A percentile compares a stretch with the other conserved stretches of the same genome.
phyloP scores from a whole-genome alignment of 768 basidiomycete species.

The Hypsizygus marmoreus region DNA sequence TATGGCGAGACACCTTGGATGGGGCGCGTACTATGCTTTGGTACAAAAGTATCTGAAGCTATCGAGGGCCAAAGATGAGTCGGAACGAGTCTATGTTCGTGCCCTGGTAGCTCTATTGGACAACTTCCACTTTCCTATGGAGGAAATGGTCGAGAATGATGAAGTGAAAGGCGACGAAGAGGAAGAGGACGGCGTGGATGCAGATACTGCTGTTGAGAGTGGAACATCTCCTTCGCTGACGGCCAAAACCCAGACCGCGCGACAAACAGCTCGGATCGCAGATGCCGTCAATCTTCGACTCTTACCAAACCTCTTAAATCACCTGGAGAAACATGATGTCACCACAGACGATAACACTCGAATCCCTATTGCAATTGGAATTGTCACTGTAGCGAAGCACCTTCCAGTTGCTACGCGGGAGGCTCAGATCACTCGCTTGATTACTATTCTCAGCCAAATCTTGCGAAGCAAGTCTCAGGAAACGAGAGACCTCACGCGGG shows the following conservation, averaged over 20 bases:
- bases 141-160: slow-evolving; percentile 45
- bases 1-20: slow-evolving; percentile 74
- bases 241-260: slow-evolving; percentile 1
- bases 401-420: slow-evolving; percentile 67
- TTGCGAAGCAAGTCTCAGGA: slow-evolving; percentile 94
- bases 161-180: slow-evolving; percentile 35
- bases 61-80: slow-evolving; percentile 63
- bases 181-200: slow-evolving; percentile 23
- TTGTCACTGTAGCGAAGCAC: slow-evolving; percentile 80
- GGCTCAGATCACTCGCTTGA: slow-evolving; percentile 69
- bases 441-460: slow-evolving; percentile 87
- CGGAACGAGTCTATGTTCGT: slow-evolving; percentile 83
- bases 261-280: slow-evolving; percentile 48
- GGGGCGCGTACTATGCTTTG: slow-evolving; percentile 81
- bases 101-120: slow-evolving; percentile 83
- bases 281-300: slow-evolving; percentile 78
- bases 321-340: slow-evolving; percentile 78
- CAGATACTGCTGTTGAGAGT: slow-evolving; percentile 5
- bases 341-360: slow-evolving; percentile 83
- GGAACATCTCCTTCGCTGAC: not conserved
- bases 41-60: slow-evolving; percentile 82
- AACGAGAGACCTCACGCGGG: slow-evolving; percentile 82
- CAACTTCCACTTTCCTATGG: slow-evolving; percentile 90
- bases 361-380: slow-evolving; percentile 86
- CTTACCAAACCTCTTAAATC: slow-evolving; percentile 76